phyloP scores from a whole-genome alignment of 139 green algal genomes.

The Deuterostichococcus epilithicus region DNA sequence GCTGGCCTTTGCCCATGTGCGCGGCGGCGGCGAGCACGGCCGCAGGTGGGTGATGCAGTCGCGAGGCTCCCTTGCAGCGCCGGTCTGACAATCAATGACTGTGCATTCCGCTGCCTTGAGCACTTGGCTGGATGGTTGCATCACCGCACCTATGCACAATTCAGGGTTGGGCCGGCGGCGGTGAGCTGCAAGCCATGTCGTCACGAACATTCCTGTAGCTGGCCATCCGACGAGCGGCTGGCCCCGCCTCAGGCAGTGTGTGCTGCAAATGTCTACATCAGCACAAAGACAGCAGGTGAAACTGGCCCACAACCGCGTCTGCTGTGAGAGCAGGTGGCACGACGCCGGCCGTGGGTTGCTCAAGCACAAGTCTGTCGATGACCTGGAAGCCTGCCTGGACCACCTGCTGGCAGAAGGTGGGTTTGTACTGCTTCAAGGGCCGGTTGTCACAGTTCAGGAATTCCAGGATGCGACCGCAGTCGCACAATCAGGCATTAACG shows the following conservation, averaged over 20 bases:
- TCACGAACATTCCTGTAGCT: no score
- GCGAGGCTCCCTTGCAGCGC: background rate
- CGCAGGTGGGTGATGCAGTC: slow-evolving; percentile 29
- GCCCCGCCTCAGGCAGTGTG: background rate
- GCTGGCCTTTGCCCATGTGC: slow-evolving; percentile 61
- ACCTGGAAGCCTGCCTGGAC: slow-evolving; percentile 49
- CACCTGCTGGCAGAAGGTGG: slow-evolving; percentile 26
- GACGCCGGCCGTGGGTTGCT: slow-evolving; percentile 28
- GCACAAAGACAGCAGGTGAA: background rate
- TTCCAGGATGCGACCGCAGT: no score
- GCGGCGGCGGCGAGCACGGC: slow-evolving; percentile 75
- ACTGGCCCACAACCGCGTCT: no score
- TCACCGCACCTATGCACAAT: background rate
- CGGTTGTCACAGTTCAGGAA: no score
- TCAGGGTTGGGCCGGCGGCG: background rate
- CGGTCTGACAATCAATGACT: background rate
- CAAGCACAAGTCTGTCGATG: slow-evolving; percentile 46
- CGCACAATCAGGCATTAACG: no score
- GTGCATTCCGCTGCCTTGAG: background rate
- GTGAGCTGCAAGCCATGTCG: background rate
- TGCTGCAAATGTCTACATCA: background rate
- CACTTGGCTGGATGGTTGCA: background rate
- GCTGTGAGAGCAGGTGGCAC: slow-evolving; percentile 67
- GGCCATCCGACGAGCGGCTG: no score
- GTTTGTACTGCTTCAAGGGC: background rate